Conservation (phyloP, 139 green algal species). For the Limnomonas spitsbergensis region DNA sequence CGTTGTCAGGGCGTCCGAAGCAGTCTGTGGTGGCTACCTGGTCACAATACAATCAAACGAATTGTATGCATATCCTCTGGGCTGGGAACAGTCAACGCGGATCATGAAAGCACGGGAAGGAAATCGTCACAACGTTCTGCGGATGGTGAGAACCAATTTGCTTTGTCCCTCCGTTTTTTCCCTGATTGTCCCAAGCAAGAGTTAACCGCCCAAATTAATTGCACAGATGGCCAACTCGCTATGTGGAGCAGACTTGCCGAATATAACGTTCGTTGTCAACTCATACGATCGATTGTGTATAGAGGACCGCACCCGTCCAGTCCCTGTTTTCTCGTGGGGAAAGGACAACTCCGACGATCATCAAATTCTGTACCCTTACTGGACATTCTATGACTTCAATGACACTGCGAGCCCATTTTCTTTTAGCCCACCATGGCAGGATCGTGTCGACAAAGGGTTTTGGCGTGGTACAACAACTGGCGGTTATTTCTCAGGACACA, state of each 20-base stretch:
- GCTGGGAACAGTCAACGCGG: too few species aligned
- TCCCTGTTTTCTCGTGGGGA: background rate
- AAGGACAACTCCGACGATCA: background rate
- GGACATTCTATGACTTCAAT: background rate
- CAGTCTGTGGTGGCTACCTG: too few species aligned
- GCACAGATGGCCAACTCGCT: too few species aligned
- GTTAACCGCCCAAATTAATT: too few species aligned
- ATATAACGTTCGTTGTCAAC: background rate
- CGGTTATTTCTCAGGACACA: background rate
- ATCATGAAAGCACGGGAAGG: too few species aligned
- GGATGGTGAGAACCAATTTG: too few species aligned
- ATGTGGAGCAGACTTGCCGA: background rate
- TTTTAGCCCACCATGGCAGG: background rate
- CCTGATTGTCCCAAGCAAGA: too few species aligned
- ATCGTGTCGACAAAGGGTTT: background rate
- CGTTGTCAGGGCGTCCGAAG: too few species aligned
- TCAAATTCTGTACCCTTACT: background rate
- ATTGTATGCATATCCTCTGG: too few species aligned
- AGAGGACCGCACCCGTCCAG: background rate
- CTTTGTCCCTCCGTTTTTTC: too few species aligned
- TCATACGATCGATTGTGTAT: background rate
- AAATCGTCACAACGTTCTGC: too few species aligned
- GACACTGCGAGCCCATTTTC: background rate
- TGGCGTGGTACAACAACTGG: background rate
- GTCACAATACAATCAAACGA: too few species aligned